Conservation (phyloP, 1,284 basidiomycete genomes). For the Sanghuangporus sanghuang region DNA sequence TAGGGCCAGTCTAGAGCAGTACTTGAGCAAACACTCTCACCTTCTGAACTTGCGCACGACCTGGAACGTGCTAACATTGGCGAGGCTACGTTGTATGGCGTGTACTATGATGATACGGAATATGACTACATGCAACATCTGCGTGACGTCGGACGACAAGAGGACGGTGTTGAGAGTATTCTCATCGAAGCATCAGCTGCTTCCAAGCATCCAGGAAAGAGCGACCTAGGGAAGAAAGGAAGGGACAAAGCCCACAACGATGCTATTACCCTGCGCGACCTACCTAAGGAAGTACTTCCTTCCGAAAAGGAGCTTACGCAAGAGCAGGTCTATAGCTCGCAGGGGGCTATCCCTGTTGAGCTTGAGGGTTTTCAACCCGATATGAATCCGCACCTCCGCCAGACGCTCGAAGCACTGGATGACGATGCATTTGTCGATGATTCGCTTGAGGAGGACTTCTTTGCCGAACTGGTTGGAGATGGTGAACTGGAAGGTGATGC, state of each 20-base stretch:
- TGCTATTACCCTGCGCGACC: slow-evolving; percentile 33
- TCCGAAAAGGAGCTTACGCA: slow-evolving; percentile 70
- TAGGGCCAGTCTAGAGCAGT: slow-evolving; percentile 78
- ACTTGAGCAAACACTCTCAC: slow-evolving; percentile 57
- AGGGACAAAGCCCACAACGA: slow-evolving; percentile 29
- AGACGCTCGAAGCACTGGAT: slow-evolving; percentile 91
- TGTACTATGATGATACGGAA: slow-evolving; percentile 96
- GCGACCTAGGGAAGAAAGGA: slow-evolving; percentile 22
- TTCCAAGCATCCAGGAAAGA: slow-evolving; percentile 26
- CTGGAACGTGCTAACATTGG: slow-evolving; percentile 53
- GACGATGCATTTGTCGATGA: slow-evolving; percentile 93
- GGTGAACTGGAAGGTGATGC: slow-evolving; percentile 54
- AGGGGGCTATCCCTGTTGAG: slow-evolving; percentile 74
- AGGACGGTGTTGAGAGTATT: slow-evolving; percentile 73
- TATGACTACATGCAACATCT: slow-evolving; percentile 99
- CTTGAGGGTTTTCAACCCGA: slow-evolving; percentile 91
- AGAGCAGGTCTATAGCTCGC: slow-evolving; percentile 59
- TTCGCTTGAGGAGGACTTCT: slow-evolving; percentile 60
- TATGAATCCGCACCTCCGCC: slow-evolving; percentile 94
- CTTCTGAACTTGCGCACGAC: slow-evolving; percentile 52
- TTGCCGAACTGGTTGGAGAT: slow-evolving; percentile 65
- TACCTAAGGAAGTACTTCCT: slow-evolving; percentile 72
- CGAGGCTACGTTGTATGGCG: slow-evolving; percentile 86
- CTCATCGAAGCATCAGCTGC: slow-evolving; percentile 65
- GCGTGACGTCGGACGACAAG: slow-evolving; percentile 64